Conservation (phyloP, 495 filamentous ascomycete species). For the Tuber brumale region DNA sequence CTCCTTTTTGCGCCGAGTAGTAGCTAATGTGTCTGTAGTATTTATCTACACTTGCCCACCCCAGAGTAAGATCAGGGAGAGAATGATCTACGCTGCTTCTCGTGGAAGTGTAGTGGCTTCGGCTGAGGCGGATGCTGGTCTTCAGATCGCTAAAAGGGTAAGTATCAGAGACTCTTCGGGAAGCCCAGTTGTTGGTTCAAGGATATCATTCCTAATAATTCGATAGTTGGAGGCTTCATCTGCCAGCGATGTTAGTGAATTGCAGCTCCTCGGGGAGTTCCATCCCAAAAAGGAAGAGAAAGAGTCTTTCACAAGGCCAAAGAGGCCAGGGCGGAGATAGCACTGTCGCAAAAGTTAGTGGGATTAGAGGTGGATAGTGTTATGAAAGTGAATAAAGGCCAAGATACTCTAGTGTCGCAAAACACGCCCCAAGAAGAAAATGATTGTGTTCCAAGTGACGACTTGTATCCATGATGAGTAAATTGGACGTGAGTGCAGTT, state of each 20-base stretch:
- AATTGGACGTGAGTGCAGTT: neutral
- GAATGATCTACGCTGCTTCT: conserved; percentile 91
- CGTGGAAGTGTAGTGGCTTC: conserved; percentile 57
- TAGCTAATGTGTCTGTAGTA: conserved; percentile 42
- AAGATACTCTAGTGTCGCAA: neutral
- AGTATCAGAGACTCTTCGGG: conserved; percentile 36
- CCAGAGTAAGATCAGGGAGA: conserved; percentile 73
- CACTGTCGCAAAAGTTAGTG: neutral
- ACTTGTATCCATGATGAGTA: neutral
- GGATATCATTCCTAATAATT: conserved; percentile 36
- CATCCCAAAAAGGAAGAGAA: conserved; percentile 63
- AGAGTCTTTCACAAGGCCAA: conserved; percentile 77
- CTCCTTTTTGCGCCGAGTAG: too few relatives aligned
- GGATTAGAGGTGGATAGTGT: neutral
- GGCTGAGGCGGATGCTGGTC: conserved; percentile 61
- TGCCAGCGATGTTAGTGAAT: conserved; percentile 72
- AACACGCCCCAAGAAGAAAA: neutral
- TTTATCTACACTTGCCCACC: conserved; percentile 94
- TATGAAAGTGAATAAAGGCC: neutral
- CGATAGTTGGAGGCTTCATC: conserved; percentile 57
- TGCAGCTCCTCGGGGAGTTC: conserved; percentile 66
- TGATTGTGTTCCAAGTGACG: neutral
- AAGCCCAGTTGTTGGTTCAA: conserved; percentile 34
- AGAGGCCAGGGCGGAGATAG: conserved; percentile 63
- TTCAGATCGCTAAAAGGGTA: conserved; percentile 69